phyloP scores from a whole-genome alignment of 2,329 filamentous ascomycete genomes.

The Fusarium sp. region DNA sequence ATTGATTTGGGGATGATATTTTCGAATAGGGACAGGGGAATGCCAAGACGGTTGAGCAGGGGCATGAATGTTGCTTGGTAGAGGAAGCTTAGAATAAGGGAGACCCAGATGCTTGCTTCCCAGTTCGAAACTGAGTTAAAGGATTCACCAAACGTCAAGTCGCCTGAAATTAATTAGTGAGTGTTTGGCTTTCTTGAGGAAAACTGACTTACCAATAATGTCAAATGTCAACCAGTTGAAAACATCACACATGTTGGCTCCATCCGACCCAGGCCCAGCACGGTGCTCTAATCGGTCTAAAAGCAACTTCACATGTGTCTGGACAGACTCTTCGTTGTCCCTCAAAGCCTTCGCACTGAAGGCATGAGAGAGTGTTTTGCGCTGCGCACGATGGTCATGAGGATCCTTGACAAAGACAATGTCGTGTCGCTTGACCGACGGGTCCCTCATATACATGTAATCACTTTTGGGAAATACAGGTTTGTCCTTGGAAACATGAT shows the following conservation, averaged over 20 bases:
- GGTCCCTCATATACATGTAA: constrained; percentile 8
- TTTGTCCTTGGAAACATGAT: constrained; percentile 14
- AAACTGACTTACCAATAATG: constrained; percentile 14
- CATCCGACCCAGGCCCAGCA: not conserved
- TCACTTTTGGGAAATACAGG: constrained; percentile 17
- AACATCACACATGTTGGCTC: constrained; percentile 5
- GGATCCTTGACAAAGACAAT: constrained; percentile 16
- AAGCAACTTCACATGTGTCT: not conserved
- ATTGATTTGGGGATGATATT: constrained; percentile 5
- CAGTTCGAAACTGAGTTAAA: constrained; percentile 18
- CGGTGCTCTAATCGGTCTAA: not conserved
- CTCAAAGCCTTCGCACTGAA: constrained; percentile 23
- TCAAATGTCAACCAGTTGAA: constrained; percentile 32
- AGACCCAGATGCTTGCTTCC: constrained; percentile 14
- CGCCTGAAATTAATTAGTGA: not conserved
- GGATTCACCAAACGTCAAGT: constrained; percentile 28
- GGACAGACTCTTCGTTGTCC: constrained; percentile 14
- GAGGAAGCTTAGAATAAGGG: not conserved
- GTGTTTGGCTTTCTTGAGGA: accelerated
- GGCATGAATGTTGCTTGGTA: not conserved
- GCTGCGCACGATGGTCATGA: constrained; percentile 13
- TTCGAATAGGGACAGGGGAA: not conserved
- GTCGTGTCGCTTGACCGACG: not conserved
- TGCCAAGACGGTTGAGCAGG: constrained; percentile 2
- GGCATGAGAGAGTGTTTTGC: constrained; percentile 17